Conservation (phyloP, 2,329 filamentous ascomycete species). For the Trichoderma semiorbis region DNA sequence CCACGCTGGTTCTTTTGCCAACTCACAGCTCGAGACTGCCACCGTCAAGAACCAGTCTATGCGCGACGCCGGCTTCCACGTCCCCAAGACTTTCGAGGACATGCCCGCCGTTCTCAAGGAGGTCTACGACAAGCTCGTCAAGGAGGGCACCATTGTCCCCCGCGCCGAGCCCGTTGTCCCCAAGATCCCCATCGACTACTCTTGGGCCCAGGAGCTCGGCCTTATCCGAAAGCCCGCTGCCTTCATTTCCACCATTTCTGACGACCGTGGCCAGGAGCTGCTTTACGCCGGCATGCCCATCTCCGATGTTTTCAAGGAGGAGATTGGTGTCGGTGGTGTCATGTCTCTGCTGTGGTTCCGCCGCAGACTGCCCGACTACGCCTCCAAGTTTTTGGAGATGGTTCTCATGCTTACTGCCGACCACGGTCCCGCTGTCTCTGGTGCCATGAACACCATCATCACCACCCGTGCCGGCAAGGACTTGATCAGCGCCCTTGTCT, state of each 20-base stretch:
- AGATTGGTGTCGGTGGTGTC: constrained; percentile 98
- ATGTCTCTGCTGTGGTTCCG: constrained; percentile 99
- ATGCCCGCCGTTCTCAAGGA: constrained; percentile 71
- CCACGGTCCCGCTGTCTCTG: constrained; percentile 96
- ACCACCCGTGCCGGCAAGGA: constrained; percentile 99
- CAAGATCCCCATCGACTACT: constrained; percentile 99
- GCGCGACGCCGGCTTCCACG: constrained; percentile 89
- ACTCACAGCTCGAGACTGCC: constrained; percentile 98
- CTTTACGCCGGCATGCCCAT: constrained; percentile 99
- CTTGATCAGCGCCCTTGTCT: constrained; percentile 89
- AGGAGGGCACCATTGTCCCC: constrained; percentile 79
- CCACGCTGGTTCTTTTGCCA: constrained; percentile 97
- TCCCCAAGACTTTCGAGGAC: constrained; percentile 96
- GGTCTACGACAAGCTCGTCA: constrained; percentile 87
- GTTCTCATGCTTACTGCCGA: constrained; percentile 99
- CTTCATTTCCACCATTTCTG: constrained; percentile 99
- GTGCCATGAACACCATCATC: constrained; percentile 99
- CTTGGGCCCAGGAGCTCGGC: constrained; percentile 98
- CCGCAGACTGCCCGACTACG: constrained; percentile 90
- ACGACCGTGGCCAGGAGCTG: constrained; percentile 98
- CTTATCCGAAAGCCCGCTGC: constrained; percentile 99
- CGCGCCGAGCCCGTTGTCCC: constrained; percentile 86
- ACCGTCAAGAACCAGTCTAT: constrained; percentile 96
- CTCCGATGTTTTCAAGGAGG: constrained; percentile 98
- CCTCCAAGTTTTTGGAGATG: constrained; percentile 99